Evolutionary conservation across 2,329 filamentous ascomycete genomes (phyloP), one percentile per base, ranked within the genome.

Genomic region (Periglandula ipomoeae): DNA sequence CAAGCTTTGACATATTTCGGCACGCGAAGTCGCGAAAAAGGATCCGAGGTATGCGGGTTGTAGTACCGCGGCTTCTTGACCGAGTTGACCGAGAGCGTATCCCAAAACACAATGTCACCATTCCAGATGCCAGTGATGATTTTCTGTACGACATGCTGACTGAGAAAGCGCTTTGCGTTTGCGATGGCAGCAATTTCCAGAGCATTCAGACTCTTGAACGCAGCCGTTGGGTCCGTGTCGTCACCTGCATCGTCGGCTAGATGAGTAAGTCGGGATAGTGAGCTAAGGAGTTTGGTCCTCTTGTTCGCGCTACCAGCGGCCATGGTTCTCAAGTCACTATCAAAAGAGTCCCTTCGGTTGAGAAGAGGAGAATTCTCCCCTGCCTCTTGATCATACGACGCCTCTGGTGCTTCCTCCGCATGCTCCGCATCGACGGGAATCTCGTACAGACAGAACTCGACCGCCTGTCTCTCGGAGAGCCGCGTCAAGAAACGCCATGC

Each of bases 41-140:
- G 83, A 59, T 91, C 86, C 24, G 82, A 74, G 13, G 75, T 79
- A 53, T 69, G 72, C 22, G 70, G 70, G 61, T 87, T 87, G 67
- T 93, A 94, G 54, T 87, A 80, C 20, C 84, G 82, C 1, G 88
- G 84, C 58, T 81, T 81, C 66, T 94, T 95, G 50, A 75, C 78
- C 0, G 87, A 81, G 58, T 85, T 72, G 8, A 87, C 76, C 8
- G 79, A 84, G n/a, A 95, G 70, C 5, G 74, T 79, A 52, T 89
- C 84, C 89, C 88, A 95, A 63, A 94, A 93, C 34, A 90, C 79
- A 52, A 95, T 89, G 55, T 90, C 84, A 41, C 89, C 89, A 53
- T 83, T 81, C 88, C 89, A 94, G 47, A 95, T 87, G 44, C 85
- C 85, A 41, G 85, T 84, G 53, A 95, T 80, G 55, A 94, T 85